A percentile compares a stretch with the other conserved stretches of the same genome.
phyloP scores from a whole-genome alignment of 331 rosid species.

The Acacia concinna region DNA sequence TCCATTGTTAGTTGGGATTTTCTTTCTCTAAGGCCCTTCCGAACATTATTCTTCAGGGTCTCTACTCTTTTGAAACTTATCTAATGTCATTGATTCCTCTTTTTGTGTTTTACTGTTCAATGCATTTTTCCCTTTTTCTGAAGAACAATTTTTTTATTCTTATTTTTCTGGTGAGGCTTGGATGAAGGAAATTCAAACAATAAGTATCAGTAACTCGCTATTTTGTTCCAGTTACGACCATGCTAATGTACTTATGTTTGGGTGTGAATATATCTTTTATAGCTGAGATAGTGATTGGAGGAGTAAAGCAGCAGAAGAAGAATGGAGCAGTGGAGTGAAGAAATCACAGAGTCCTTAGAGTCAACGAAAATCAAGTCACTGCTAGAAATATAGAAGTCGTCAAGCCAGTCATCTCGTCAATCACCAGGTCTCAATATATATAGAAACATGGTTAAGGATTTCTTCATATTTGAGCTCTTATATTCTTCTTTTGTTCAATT shows the following conservation, averaged over 20 bases:
- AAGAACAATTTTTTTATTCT: background rate
- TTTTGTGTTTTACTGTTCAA: background rate
- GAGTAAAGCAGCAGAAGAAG: constrained; percentile 11
- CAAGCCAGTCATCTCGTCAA: background rate
- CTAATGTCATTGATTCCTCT: background rate
- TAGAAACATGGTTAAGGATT: no score
- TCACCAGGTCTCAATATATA: constrained; percentile 20
- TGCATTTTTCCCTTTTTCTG: background rate
- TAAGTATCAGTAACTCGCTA: background rate
- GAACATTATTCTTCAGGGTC: background rate
- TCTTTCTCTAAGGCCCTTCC: background rate
- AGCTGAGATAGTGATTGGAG: background rate
- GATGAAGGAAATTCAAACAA: background rate
- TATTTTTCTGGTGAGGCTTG: background rate
- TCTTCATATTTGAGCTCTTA: no score
- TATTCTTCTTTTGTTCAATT: no score
- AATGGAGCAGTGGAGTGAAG: background rate
- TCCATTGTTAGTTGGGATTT: background rate
- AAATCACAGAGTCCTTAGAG: background rate
- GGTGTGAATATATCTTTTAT: background rate
- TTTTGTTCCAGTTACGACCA: background rate
- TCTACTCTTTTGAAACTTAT: background rate
- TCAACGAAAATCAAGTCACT: background rate
- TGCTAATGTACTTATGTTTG: background rate
- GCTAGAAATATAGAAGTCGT: background rate